Evolutionary conservation across 768 basidiomycete genomes (phyloP).

Genomic region (Leccinum subgranulosum): DNA sequence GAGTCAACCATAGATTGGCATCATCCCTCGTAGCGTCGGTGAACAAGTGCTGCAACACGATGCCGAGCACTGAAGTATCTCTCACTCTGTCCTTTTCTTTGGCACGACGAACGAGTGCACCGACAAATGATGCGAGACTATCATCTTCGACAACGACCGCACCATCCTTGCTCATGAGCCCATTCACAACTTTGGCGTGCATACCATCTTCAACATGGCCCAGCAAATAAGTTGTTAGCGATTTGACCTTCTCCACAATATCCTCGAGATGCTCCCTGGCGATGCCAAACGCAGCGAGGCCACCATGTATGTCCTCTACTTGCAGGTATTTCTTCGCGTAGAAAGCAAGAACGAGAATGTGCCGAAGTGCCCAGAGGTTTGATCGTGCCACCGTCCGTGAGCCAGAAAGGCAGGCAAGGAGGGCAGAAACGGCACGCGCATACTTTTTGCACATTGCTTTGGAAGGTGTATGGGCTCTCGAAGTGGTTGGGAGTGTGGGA

Average conservation of each 20-base stretch:
- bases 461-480: conserved; percentile 17
- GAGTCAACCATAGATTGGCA: conserved; percentile 71
- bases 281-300: conserved; percentile 39
- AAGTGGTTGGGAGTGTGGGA: conserved; percentile 50
- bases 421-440: conserved; percentile 55
- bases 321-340: conserved; percentile 62
- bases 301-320: conserved; percentile 46
- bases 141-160: conserved; percentile 19
- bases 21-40: conserved; percentile 59
- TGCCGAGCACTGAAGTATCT: conserved; percentile 57
- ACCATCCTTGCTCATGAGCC: conserved; percentile 28
- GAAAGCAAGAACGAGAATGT: conserved; percentile 59
- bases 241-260: conserved; percentile 45
- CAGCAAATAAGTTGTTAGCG: conserved; percentile 62
- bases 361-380: conserved; percentile 66
- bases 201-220: conserved; percentile 45
- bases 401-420: conserved; percentile 52
- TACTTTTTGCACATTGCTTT: conserved; percentile 38
- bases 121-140: conserved; percentile 28
- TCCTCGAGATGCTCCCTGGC: conserved; percentile 29
- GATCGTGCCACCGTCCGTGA: conserved; percentile 60
- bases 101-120: conserved; percentile 31
- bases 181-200: conserved; percentile 42
- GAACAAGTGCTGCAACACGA: conserved; percentile 58
- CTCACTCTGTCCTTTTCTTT: conserved; percentile 43